Base-by-base conservation (phyloP, 2,329 filamentous ascomycete species). In the Colletotrichum siamense region DNA sequence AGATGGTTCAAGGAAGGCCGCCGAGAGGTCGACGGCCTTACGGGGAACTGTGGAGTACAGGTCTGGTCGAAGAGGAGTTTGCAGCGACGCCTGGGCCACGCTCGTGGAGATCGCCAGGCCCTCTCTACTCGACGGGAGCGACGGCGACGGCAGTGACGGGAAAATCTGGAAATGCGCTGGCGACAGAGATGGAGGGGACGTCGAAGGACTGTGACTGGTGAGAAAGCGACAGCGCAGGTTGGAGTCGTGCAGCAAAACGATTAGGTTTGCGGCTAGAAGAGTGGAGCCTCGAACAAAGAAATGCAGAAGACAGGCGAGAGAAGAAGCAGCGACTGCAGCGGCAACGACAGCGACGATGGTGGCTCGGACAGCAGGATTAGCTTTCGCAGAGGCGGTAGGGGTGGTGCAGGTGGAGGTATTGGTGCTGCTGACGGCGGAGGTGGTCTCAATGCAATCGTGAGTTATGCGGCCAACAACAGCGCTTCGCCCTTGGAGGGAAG, bases 21-120 rank as follows among this genome's bases (percentile, higher is more conserved):
- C 87, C 86, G 88, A 83, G 82, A 83, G 81, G 81, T 88, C 85
- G 87, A 88, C 85, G 87, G 87, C 86, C 84, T 86, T 86, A 85
- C 79, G 78, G 76, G 75, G 73, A 30, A 73, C 55, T 63, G 70
- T 76, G 74, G 71, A 66, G 71, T 74, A 36, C 36, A 34, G 34
- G 71, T 36, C 71, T 66, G 57, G 52, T 63, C 39, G 74, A 77
- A 30, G 72, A 75, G 44, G 69, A 75, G 59, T 59, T 76, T 75
- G 74, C 59, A 75, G 59, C 65, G 52, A 49, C 65, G 71, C 71
- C 71, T 70, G 71, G 24, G 66, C 65, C 74, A 69, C 24, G 65
- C 71, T 65, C 59, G 59, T 70, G 24, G 71, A 75, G 71, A 28
- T 76, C 65, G 74, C 74, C 65, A 76, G 75, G 61, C 67, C 72